Evolutionary conservation across 768 basidiomycete species (phyloP).

Genomic region (Chalciporus sphaerocephalus): DNA sequence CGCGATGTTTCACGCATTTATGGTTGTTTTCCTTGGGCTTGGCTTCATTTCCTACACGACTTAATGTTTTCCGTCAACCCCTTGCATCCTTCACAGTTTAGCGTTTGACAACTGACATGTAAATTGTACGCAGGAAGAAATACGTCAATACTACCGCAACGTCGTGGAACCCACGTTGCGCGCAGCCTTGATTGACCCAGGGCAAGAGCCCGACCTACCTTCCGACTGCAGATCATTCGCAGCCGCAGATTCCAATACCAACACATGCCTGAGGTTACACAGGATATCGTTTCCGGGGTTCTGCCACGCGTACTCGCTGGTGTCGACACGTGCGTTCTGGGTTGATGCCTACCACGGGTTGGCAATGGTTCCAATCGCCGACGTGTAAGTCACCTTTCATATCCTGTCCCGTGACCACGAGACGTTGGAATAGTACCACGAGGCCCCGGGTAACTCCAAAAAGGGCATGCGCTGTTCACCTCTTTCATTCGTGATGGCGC

Average conservation of each 20-base stretch:
- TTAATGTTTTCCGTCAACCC: conserved; percentile 5
- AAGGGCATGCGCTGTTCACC: conserved; percentile 10
- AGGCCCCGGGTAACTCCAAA: conserved; percentile 11
- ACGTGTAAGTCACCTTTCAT: conserved; percentile 50
- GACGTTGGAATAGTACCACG: conserved; percentile 15
- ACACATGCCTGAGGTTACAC: conserved; percentile 2
- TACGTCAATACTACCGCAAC: conserved; percentile 31
- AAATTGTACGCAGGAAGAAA: conserved; percentile 27
- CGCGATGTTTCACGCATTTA: conserved; percentile 1
- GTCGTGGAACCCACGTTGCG: conserved; percentile 30
- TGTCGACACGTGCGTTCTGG: conserved; percentile 79
- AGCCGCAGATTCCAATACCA: conserved; percentile 1
- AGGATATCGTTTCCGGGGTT: conserved; percentile 27
- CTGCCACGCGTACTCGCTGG: conserved; percentile 48
- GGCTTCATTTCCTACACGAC: conserved; percentile 6
- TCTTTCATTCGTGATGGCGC: conserved; percentile 2
- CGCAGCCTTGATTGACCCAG: conserved; percentile 7
- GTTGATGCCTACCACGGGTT: conserved; percentile 79
- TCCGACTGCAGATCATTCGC: background rate
- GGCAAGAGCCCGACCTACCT: conserved; percentile 1
- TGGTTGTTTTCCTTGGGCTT: conserved; percentile 7
- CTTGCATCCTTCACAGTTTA: conserved; percentile 6
- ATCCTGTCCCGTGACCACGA: conserved; percentile 4
- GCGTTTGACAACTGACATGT: conserved; percentile 17
- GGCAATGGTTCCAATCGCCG: conserved; percentile 82